Evolutionary conservation across 805 yeast species (phyloP).

Genomic region (Sugiyamaella marilandica): DNA sequence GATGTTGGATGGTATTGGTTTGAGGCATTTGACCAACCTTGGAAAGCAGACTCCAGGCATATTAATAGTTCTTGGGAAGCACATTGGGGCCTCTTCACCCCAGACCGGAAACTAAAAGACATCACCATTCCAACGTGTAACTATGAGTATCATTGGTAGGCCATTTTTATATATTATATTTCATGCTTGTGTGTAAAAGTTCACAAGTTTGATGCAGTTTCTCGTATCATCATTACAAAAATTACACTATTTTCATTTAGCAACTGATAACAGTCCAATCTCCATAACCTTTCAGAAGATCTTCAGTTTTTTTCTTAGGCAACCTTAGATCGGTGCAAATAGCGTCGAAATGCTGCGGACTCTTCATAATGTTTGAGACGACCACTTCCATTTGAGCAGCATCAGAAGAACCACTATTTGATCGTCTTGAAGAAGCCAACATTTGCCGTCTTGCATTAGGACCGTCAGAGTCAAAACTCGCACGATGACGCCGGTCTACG

Average conservation of each 20-base stretch:
- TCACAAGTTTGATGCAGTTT: background rate
- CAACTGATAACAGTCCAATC: constrained; percentile 44
- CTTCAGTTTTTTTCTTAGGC: constrained; percentile 52
- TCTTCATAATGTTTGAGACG: constrained; percentile 17
- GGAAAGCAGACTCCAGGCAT: constrained; percentile 54
- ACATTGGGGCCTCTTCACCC: constrained; percentile 63
- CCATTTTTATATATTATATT: background rate
- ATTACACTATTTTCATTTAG: background rate
- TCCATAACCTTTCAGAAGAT: constrained; percentile 43
- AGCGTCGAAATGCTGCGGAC: constrained; percentile 30
- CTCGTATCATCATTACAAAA: background rate
- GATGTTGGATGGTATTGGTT: constrained; percentile 53
- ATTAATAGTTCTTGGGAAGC: constrained; percentile 56
- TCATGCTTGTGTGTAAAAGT: background rate
- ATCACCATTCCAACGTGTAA: constrained; percentile 39
- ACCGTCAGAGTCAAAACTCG: constrained; percentile 4
- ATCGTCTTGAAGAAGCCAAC: background rate
- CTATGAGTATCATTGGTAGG: background rate
- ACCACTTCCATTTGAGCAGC: constrained; percentile 19
- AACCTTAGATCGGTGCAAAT: constrained; percentile 66
- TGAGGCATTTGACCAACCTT: constrained; percentile 71
- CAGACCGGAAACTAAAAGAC: constrained; percentile 42
- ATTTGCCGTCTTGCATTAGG: background rate
- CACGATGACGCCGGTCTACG: constrained; percentile 2
- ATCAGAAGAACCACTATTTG: background rate